phyloP scores from a whole-genome alignment of 768 basidiomycete genomes.

The Boletellus emodensis region DNA sequence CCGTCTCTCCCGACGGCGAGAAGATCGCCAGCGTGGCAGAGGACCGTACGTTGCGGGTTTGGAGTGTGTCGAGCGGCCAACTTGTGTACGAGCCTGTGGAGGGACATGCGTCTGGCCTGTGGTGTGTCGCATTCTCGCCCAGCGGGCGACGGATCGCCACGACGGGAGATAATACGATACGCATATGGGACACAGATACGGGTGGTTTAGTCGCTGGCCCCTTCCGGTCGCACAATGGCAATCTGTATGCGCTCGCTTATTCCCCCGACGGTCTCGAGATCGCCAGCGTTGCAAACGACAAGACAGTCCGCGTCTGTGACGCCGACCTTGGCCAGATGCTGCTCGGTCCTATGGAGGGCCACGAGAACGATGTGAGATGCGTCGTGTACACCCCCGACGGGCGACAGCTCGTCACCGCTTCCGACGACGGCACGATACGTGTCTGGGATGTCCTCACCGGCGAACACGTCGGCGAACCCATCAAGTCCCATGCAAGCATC shows the following conservation, averaged over 20 bases:
- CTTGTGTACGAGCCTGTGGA: constrained; percentile 23
- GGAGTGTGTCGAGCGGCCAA: constrained; percentile 21
- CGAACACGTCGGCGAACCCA: constrained; percentile 29
- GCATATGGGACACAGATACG: constrained; percentile 30
- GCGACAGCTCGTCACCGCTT: constrained; percentile 24
- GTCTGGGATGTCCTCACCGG: constrained; percentile 29
- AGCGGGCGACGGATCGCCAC: constrained; percentile 30
- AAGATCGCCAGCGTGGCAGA: constrained; percentile 27
- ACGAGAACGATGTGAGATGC: constrained; percentile 27
- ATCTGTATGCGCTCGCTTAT: constrained; percentile 37
- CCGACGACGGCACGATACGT: constrained; percentile 30
- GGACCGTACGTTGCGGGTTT: constrained; percentile 28
- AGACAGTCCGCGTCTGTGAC: constrained; percentile 30
- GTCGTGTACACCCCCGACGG: constrained; percentile 32
- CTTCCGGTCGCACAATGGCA: constrained; percentile 30
- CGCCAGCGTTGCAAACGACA: constrained; percentile 30
- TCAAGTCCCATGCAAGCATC: constrained; percentile 25
- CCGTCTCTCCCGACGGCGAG: constrained; percentile 27
- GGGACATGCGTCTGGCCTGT: constrained; percentile 25
- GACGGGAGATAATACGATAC: constrained; percentile 31
- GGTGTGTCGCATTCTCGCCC: constrained; percentile 31
- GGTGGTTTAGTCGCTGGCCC: constrained; percentile 24
- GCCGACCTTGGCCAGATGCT: constrained; percentile 36
- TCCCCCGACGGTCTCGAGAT: constrained; percentile 30
- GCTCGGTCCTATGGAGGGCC: constrained; percentile 24